Conservation (phyloP, 176 grass and related monocot species). For the Pontederia paniculata region DNA sequence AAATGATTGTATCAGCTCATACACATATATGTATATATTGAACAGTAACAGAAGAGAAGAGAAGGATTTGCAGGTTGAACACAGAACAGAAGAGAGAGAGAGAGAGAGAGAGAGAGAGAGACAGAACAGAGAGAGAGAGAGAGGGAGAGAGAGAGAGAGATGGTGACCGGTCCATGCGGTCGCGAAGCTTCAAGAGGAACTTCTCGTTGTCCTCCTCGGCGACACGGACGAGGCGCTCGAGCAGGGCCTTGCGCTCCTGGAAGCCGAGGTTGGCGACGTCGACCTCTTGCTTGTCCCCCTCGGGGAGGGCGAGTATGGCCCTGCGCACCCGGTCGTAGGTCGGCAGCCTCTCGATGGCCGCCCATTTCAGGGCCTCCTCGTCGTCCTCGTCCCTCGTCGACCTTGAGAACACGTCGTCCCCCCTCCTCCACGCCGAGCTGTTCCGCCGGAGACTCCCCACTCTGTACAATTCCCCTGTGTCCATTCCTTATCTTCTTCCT, state of each 20-base stretch:
- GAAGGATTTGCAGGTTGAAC: too few relatives aligned
- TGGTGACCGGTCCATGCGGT: slow-evolving; percentile 61
- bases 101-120: too few relatives aligned
- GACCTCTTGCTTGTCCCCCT: slow-evolving; percentile 31
- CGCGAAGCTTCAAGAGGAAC: slow-evolving; percentile 66
- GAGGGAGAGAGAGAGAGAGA: too few relatives aligned
- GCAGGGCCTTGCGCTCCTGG: slow-evolving; percentile 37
- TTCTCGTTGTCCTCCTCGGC: slow-evolving; percentile 67
- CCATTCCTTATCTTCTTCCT: too few relatives aligned
- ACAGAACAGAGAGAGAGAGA: too few relatives aligned
- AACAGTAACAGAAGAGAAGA: too few relatives aligned
- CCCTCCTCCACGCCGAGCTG: slow-evolving; percentile 42
- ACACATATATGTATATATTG: too few relatives aligned
- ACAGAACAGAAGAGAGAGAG: too few relatives aligned
- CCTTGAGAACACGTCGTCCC: slow-evolving; percentile 57
- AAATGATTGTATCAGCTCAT: too few relatives aligned
- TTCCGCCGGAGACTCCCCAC: slow-evolving; percentile 39
- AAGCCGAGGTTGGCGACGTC: slow-evolving; percentile 40
- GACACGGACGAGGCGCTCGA: slow-evolving; percentile 56
- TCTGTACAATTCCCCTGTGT: slow-evolving; percentile 34
- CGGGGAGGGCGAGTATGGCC: slow-evolving; percentile 34
- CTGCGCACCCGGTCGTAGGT: slow-evolving; percentile 51
- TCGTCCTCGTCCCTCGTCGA: slow-evolving; percentile 67
- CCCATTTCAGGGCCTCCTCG: slow-evolving; percentile 86
- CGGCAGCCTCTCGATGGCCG: slow-evolving; percentile 86